Base-by-base conservation (phyloP, 805 yeast species). In the Yamadazyma endophytica region DNA sequence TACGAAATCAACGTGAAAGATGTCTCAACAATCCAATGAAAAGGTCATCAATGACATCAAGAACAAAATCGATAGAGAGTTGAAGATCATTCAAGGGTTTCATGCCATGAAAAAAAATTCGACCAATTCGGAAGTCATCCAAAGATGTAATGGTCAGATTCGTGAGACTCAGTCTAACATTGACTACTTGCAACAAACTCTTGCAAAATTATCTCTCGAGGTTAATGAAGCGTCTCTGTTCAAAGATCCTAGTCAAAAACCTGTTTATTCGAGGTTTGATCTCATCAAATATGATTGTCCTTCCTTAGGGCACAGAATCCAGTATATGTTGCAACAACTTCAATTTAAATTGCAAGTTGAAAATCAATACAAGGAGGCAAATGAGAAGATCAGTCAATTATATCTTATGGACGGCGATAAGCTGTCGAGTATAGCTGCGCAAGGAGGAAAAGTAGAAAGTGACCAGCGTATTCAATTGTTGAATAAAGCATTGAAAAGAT, bases 281-380 rank as follows among this genome's bases (percentile, higher is more conserved):
- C 68, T 92, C 35, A 72, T 87, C 52, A 88, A 88, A 47, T 88
- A 87, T 51, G 97, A 92, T 49, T 85, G 96, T 46, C 96, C 97
- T 1, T 85, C 95, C 0, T 64, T 92, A 44, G 96, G 97, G 8
- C 96, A 92, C 48, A 76, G 92, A 41, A 92, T 92, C 50, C 96
- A 87, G 58, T 80, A 85, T 47, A 89, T 92, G 97, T 72, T 90
- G 33, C 97, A 89, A 60, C 95, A 88, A 57, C 69, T 92, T 37
- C 96, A 89, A 53, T 88, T 90, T 57, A 92, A 92, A 58, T 70
- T 90, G 27, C 92, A 90, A 50, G 95, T 90, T 22, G 99, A 92
- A 56, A 79, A 85, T 46, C 95, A 92, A 58, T 92, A 90, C 58
- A 79, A 81, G 47, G 90, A 81, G 43, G 97, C 97, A 5, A 88